phyloP scores from a whole-genome alignment of 164 flowering plant species.

The Magnolia changhungtana region DNA sequence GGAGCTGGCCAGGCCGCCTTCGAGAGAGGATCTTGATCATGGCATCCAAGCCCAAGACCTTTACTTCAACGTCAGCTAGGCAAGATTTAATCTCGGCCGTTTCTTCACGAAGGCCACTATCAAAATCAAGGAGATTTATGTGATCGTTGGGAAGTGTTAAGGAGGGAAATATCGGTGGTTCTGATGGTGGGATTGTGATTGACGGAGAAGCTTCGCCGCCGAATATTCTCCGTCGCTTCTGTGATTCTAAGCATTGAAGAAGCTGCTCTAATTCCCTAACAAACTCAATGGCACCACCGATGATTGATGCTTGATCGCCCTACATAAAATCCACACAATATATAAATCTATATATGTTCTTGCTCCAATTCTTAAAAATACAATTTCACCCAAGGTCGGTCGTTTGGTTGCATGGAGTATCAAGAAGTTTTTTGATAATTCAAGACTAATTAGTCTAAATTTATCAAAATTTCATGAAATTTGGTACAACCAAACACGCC shows the following conservation, averaged over 20 bases:
- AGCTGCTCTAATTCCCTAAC: slow-evolving; percentile 93
- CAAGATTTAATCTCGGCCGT: slow-evolving; percentile 77
- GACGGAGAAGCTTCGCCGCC: slow-evolving; percentile 32
- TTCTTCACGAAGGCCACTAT: slow-evolving; percentile 54
- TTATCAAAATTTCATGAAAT: no score
- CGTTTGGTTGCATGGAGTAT: no score
- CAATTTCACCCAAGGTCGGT: no score
- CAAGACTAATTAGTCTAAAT: no score
- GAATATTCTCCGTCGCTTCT: slow-evolving; percentile 69
- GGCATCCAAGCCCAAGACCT: slow-evolving; percentile 76
- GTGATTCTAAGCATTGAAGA: slow-evolving; percentile 88
- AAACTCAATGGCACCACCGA: slow-evolving; percentile 96
- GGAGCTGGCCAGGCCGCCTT: slow-evolving; percentile 85
- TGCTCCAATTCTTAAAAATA: neutral
- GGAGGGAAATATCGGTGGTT: slow-evolving; percentile 42
- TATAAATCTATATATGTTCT: neutral
- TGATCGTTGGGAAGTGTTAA: slow-evolving; percentile 37
- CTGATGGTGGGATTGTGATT: slow-evolving; percentile 26
- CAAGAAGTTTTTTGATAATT: no score
- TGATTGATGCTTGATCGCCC: slow-evolving; percentile 99
- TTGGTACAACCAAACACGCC: no score
- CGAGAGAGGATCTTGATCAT: slow-evolving; percentile 80
- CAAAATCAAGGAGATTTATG: slow-evolving; percentile 35
- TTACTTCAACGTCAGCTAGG: slow-evolving; percentile 89
- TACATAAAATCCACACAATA: slow-evolving; percentile 16